Percentiles rank a stretch among this genome's conserved stretches.
These are phyloP conservation scores for Arthromyces matolae DNA, from an alignment of 768 basidiomycete species.

Conservation along the genomic window DNA sequence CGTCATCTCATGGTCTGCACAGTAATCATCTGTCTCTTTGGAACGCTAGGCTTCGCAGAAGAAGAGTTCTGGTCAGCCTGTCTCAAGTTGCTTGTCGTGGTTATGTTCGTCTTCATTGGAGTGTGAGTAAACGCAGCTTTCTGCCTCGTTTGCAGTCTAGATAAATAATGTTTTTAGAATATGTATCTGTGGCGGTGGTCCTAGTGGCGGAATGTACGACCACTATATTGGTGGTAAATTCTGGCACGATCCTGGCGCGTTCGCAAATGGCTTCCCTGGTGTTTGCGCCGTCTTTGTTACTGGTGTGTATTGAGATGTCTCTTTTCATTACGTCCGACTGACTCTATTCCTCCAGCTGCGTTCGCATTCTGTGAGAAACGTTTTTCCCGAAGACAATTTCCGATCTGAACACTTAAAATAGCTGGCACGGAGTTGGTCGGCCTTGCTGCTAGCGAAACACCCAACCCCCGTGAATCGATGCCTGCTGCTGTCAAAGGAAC, in stretches of 20 bases:
- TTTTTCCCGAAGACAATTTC: not conserved
- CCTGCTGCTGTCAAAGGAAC: slow-evolving; percentile 44
- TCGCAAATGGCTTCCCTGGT: slow-evolving; percentile 46
- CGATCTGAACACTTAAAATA: slow-evolving; percentile 9
- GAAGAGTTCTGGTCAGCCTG: slow-evolving; percentile 51
- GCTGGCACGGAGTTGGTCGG: slow-evolving; percentile 47
- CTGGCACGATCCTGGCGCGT: slow-evolving; percentile 38
- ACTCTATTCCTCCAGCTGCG: slow-evolving; percentile 23
- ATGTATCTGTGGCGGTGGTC: slow-evolving; percentile 41
- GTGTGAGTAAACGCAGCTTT: slow-evolving; percentile 25
- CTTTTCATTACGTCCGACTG: not conserved
- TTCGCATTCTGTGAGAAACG: slow-evolving; percentile 35
- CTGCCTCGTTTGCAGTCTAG: not conserved
- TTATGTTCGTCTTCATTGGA: slow-evolving; percentile 45
- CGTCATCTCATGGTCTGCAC: not conserved
- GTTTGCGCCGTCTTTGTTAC: slow-evolving; percentile 45
- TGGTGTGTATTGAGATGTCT: slow-evolving; percentile 16
- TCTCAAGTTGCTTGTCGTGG: slow-evolving; percentile 42
- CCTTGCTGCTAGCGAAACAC: slow-evolving; percentile 44
- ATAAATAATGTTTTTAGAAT: slow-evolving; percentile 23
- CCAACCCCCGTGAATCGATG: slow-evolving; percentile 41
- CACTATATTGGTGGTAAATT: slow-evolving; percentile 34
- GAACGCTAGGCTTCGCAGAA: slow-evolving; percentile 45
- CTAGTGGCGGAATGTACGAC: slow-evolving; percentile 30
- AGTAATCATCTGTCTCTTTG: slow-evolving; percentile 40